Conservation (phyloP, 495 filamentous ascomycete genomes). For the Talaromyces adpressus region DNA sequence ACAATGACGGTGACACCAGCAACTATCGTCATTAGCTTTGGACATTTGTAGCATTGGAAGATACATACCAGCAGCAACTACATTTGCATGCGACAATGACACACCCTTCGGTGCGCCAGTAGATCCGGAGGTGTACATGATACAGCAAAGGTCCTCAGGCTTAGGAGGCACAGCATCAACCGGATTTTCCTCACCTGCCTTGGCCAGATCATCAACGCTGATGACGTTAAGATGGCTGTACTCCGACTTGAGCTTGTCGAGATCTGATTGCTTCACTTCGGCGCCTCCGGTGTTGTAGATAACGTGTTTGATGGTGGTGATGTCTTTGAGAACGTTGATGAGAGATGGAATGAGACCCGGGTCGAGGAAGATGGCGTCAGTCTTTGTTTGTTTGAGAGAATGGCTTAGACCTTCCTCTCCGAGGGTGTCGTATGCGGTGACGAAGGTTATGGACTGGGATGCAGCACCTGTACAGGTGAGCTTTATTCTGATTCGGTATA, state of each 20-base stretch:
- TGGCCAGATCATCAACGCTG: slow-evolving; percentile 78
- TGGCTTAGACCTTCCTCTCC: slow-evolving; percentile 90
- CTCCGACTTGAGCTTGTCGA: slow-evolving; percentile 70
- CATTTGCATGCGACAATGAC: slow-evolving; percentile 78
- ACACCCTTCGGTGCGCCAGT: slow-evolving; percentile 96
- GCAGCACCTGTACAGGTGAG: slow-evolving; percentile 38
- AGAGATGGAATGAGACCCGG: slow-evolving; percentile 75
- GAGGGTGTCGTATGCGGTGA: slow-evolving; percentile 96
- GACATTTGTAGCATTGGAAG: not conserved
- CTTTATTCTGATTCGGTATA: not conserved
- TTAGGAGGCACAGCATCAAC: slow-evolving; percentile 73
- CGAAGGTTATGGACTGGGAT: slow-evolving; percentile 92
- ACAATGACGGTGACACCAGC: slow-evolving; percentile 84
- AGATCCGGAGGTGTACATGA: slow-evolving; percentile 99
- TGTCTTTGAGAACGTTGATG: slow-evolving; percentile 71
- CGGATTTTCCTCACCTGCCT: slow-evolving; percentile 76
- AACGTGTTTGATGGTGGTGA: slow-evolving; percentile 69
- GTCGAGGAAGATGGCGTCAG: slow-evolving; percentile 87
- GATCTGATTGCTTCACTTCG: slow-evolving; percentile 67
- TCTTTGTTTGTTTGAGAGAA: slow-evolving; percentile 80
- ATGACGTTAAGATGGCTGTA: slow-evolving; percentile 64
- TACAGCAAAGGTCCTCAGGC: slow-evolving; percentile 87
- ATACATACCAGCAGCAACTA: slow-evolving; percentile 74
- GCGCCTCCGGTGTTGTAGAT: slow-evolving; percentile 76
- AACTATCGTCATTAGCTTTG: slow-evolving; percentile 41